Conservation (phyloP, 2,329 filamentous ascomycete genomes). For the Fusarium dimerum region DNA sequence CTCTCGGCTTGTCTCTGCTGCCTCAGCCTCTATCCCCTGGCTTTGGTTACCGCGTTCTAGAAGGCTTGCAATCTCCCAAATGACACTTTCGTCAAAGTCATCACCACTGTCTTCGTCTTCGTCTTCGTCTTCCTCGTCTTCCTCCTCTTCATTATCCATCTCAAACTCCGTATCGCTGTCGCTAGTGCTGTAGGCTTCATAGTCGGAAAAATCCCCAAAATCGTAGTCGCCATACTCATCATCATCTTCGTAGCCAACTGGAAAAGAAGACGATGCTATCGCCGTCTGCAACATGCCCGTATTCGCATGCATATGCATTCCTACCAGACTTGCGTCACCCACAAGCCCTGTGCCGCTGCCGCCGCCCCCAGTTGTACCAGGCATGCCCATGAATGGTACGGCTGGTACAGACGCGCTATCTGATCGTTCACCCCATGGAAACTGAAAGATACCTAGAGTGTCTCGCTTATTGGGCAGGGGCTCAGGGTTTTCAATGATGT, state of each 20-base stretch:
- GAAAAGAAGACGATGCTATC: conserved; percentile 47
- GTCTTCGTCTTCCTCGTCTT: conserved; percentile 44
- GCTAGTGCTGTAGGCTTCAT: conserved; percentile 30
- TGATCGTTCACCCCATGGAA: conserved; percentile 65
- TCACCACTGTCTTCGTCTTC: conserved; percentile 46
- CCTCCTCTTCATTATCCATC: conserved; percentile 27
- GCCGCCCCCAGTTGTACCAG: conserved; percentile 47
- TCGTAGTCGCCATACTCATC: conserved; percentile 40
- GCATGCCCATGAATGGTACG: conserved; percentile 47
- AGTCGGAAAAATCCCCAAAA: conserved; percentile 18
- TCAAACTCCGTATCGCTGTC: conserved; percentile 46
- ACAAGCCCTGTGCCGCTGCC: conserved; percentile 1
- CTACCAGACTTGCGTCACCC: not conserved
- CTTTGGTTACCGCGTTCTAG: conserved; percentile 52
- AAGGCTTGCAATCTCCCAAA: conserved; percentile 65
- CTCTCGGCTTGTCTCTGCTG: conserved; percentile 41
- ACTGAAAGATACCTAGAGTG: conserved; percentile 65
- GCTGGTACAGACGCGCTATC: conserved; percentile 52
- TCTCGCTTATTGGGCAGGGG: conserved; percentile 59
- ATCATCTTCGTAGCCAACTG: conserved; percentile 61
- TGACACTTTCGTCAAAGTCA: conserved; percentile 60
- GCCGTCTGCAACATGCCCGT: conserved; percentile 39
- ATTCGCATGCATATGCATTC: conserved; percentile 6
- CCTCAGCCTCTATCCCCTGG: no score
- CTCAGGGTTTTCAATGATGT: conserved; percentile 63